These are phyloP conservation scores for Rhizopus microsporus DNA, from an alignment of 371 early-diverging fungal species.

Conservation along the genomic window DNA sequence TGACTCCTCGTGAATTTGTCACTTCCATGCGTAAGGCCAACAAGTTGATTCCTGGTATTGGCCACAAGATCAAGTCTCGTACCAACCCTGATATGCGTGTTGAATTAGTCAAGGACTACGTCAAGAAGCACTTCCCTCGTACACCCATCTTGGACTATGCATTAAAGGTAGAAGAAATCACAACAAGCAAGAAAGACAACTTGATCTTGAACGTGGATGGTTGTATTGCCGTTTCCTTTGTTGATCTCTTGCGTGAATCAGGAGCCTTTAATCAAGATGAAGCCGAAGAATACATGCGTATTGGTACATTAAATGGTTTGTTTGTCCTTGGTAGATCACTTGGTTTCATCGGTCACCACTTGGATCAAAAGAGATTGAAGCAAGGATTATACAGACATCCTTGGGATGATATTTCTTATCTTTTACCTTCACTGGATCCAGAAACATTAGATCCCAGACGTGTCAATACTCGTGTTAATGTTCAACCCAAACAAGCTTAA, in stretches of 20 bases:
- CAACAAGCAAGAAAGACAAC: conserved; percentile 97
- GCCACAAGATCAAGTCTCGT: conserved; percentile 98
- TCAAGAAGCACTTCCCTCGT: conserved; percentile 85
- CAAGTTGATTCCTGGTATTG: conserved; percentile 94
- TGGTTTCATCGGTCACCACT: conserved; percentile 96
- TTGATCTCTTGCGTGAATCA: conserved; percentile 90
- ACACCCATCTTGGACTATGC: conserved; percentile 93
- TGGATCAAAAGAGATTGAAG: conserved; percentile 97
- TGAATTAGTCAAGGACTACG: conserved; percentile 90
- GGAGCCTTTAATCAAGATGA: conserved; percentile 94
- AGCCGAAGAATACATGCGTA: conserved; percentile 95
- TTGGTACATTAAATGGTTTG: conserved; percentile 95
- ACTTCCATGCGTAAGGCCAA: conserved; percentile 89
- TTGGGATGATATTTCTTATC: conserved; percentile 97
- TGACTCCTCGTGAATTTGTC: conserved; percentile 91
- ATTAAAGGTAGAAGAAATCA: conserved; percentile 91
- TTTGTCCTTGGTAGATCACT: conserved; percentile 95
- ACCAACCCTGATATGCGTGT: conserved; percentile 98
- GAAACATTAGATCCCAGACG: conserved; percentile 53
- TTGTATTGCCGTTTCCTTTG: conserved; percentile 94
- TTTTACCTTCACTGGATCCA: conserved; percentile 62
- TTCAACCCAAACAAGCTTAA: conserved; percentile 28
- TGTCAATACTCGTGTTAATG: conserved; percentile 53
- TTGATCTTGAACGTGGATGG: conserved; percentile 98
- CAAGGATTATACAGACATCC: conserved; percentile 97